Base-by-base conservation (phyloP, 495 filamentous ascomycete species). In the Aspergillus asperescens region DNA sequence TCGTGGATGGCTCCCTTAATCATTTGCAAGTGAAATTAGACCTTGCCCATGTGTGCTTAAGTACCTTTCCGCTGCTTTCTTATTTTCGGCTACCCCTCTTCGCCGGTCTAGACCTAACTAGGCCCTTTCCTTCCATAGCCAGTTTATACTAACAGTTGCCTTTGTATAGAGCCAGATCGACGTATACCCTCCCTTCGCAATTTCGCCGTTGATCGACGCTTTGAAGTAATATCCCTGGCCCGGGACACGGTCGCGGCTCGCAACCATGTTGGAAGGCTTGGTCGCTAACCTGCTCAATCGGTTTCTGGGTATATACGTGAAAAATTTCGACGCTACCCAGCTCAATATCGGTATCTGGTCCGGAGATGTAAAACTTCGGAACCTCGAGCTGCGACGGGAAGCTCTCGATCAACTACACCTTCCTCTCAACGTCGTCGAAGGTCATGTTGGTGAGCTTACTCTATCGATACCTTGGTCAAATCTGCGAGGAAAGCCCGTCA, bases 251-350 rank as follows among this genome's bases (percentile, higher is more conserved):
- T 62, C 62, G 28, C 45, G 53, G 40, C 29, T 57, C 62, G 70
- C 68, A 71, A 74, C 37, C 49, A 87, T 87, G 83, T 77, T 87
- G 62, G 83, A 86, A 66, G 77, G 80, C 32, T 63, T 86, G 44
- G 80, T 84, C 56, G 89, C 93, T 58, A 94, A 90, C 68, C 77
- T 98, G 74, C 84, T 98, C 62, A 98, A 98, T 74, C 88, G 94
- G 71, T 96, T 97, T 72, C 72, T 98, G 82, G 94, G 94, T 75
- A 96, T 97, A 83, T 97, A 97, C 74, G 90, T 98, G 66, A 90
- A 93, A 77, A 98, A 98, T 69, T 97, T 98, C 64, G 92, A 98
- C 67, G 85, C 91, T 16, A 88, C 85, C 58, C 93, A 98, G 74
- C 80, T 98, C 41, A 96, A 96, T 63, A 89, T 97, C 50, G 93